These are phyloP conservation scores for Solanum clarkiae DNA, from an alignment of 257 asterid genomes.

Conservation along the genomic window DNA sequence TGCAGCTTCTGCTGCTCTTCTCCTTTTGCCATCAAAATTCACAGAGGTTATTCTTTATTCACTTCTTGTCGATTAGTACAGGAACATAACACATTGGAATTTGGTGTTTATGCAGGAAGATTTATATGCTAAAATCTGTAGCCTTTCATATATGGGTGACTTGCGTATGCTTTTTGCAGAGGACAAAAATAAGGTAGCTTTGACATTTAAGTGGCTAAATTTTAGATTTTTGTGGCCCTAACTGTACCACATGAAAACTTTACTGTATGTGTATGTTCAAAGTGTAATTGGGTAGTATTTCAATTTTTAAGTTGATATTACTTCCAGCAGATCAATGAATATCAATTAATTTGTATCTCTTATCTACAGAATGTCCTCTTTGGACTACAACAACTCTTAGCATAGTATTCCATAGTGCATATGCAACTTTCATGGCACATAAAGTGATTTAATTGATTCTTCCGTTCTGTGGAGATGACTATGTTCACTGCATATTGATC, in stretches of 20 bases:
- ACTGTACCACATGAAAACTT: background rate
- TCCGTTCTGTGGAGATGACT: background rate
- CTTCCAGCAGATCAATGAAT: background rate
- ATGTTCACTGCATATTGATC: background rate
- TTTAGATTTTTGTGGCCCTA: background rate
- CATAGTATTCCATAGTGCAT: background rate
- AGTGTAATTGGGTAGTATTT: background rate
- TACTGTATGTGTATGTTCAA: background rate
- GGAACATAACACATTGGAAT: background rate
- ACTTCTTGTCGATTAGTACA: background rate
- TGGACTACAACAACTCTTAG: background rate
- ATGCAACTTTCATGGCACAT: background rate
- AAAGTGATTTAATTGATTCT: background rate
- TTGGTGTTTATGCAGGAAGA: constrained; percentile 50
- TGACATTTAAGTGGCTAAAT: constrained; percentile 7
- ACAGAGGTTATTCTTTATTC: constrained; percentile 43
- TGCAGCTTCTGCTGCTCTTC: constrained; percentile 75
- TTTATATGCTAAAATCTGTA: constrained; percentile 69
- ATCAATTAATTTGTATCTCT: background rate
- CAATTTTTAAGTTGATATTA: background rate
- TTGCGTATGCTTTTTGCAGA: constrained; percentile 86
- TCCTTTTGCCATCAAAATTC: constrained; percentile 76
- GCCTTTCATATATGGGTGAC: constrained; percentile 88
- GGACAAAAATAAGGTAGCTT: constrained; percentile 73
- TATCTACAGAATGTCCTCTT: background rate